A percentile compares a stretch with the other conserved stretches of the same genome.
These are phyloP conservation scores for Candolleomyces efflorescens DNA, from an alignment of 768 basidiomycete species.

Conservation along the genomic window DNA sequence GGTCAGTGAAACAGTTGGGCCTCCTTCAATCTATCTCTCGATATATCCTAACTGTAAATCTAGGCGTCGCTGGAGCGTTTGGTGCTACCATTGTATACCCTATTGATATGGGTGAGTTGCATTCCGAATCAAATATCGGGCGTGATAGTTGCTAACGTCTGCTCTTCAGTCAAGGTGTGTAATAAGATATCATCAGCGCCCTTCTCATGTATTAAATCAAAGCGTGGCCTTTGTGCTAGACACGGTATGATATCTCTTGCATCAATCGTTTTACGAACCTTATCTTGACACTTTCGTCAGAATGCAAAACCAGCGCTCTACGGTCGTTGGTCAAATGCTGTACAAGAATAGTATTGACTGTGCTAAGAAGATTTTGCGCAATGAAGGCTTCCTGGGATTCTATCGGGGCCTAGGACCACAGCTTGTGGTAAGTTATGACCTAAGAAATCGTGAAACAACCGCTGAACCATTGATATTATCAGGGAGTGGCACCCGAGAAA, in stretches of 20 bases:
- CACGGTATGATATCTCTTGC: slow-evolving; percentile 40
- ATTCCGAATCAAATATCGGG: background rate
- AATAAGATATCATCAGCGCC: background rate
- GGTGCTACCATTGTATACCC: slow-evolving; percentile 99
- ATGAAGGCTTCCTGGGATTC: slow-evolving; percentile 94
- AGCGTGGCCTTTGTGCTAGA: slow-evolving; percentile 32
- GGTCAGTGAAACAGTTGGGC: slow-evolving; percentile 35
- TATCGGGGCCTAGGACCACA: slow-evolving; percentile 96
- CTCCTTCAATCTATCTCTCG: slow-evolving; percentile 9
- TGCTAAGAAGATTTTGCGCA: slow-evolving; percentile 87
- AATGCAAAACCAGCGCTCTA: slow-evolving; percentile 97
- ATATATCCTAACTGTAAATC: too few species aligned
- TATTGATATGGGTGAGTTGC: slow-evolving; percentile 78
- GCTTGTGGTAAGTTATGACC: slow-evolving; percentile 64
- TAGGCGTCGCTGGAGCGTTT: slow-evolving; percentile 86
- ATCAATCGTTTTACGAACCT: background rate
- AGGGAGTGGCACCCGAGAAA: slow-evolving; percentile 97
- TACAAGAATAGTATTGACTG: slow-evolving; percentile 98
- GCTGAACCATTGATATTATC: slow-evolving; percentile 3
- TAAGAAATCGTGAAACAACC: background rate
- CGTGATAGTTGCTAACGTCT: slow-evolving; percentile 1
- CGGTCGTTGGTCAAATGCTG: slow-evolving; percentile 92
- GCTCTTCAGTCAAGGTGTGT: slow-evolving; percentile 65
- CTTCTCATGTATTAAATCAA: background rate
- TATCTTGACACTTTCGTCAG: slow-evolving; percentile 30